A percentile compares a stretch with the other conserved stretches of the same genome.
Conservation (phyloP, 1,284 basidiomycete species). For the Mycosarcoma maydis region DNA sequence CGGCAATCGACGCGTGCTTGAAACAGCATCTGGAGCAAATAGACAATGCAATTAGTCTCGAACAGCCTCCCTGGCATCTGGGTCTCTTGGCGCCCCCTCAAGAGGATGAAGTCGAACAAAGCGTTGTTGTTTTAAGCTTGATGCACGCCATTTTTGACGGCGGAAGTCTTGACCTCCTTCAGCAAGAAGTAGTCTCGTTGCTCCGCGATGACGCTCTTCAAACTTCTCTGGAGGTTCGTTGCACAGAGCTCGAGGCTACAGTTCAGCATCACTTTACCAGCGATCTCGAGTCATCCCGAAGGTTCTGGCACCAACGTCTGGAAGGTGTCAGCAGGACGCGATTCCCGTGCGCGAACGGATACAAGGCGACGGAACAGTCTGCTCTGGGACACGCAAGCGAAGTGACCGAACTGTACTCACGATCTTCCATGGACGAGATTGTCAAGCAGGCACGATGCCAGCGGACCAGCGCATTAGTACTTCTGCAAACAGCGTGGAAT, state of each 20-base stretch:
- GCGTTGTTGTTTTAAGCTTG: slow-evolving; percentile 13
- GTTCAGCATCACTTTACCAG: slow-evolving; percentile 12
- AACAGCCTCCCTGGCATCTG: slow-evolving; percentile 17
- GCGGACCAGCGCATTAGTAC: slow-evolving; percentile 2
- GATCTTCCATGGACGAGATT: slow-evolving; percentile 9
- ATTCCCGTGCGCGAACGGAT: slow-evolving; percentile 15
- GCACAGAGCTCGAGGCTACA: slow-evolving; percentile 4
- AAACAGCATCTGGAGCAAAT: slow-evolving; percentile 3
- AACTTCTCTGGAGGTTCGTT: too few species aligned
- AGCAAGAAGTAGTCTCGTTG: slow-evolving; percentile 3
- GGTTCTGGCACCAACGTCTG: slow-evolving; percentile 14
- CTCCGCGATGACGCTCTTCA: not conserved
- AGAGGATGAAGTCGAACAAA: not conserved
- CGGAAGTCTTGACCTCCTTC: slow-evolving; percentile 16
- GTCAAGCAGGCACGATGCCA: slow-evolving; percentile 5
- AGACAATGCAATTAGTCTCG: slow-evolving; percentile 6
- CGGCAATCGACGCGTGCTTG: not conserved
- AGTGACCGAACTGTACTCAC: slow-evolving; percentile 10
- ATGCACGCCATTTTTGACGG: slow-evolving; percentile 34
- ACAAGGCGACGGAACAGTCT: slow-evolving; percentile 1
- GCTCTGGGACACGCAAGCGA: not conserved
- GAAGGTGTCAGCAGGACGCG: slow-evolving; percentile 4
- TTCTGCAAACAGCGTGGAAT: slow-evolving; percentile 19
- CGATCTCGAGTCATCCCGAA: slow-evolving; percentile 11
- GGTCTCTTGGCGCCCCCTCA: slow-evolving; percentile 4